These are phyloP conservation scores for Rhodotorula sp. DNA, from an alignment of 1,284 basidiomycete genomes.

Conservation along the genomic window DNA sequence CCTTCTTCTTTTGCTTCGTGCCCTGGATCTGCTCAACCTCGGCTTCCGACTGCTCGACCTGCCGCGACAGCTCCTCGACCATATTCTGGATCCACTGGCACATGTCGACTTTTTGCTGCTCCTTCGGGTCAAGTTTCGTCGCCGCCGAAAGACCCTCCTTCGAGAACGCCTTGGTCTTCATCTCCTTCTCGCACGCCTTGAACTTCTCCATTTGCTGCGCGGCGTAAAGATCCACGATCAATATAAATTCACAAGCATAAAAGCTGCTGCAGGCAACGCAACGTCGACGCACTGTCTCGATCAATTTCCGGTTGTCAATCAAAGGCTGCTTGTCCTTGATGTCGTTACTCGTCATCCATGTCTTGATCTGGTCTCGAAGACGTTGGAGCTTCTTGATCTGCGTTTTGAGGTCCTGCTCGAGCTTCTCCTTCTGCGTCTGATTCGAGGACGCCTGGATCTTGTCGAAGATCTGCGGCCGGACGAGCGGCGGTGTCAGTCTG, in stretches of 20 bases:
- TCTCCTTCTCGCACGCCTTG: slow-evolving; percentile 99
- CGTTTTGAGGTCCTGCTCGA: slow-evolving; percentile 90
- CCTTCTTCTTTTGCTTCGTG: slow-evolving; percentile 77
- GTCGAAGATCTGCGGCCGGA: slow-evolving; percentile 67
- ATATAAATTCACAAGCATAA: no score
- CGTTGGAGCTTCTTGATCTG: slow-evolving; percentile 99
- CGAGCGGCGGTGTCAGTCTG: not conserved
- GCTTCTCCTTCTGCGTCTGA: slow-evolving; percentile 94
- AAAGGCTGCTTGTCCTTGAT: slow-evolving; percentile 98
- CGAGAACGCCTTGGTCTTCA: slow-evolving; percentile 99
- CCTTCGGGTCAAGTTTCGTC: slow-evolving; percentile 90
- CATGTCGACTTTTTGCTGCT: slow-evolving; percentile 91
- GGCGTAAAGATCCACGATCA: not conserved
- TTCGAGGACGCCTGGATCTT: slow-evolving; percentile 90
- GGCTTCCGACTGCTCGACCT: slow-evolving; percentile 91
- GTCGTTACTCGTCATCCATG: slow-evolving; percentile 96
- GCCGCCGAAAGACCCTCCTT: slow-evolving; percentile 97
- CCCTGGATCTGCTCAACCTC: slow-evolving; percentile 89
- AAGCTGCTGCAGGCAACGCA: not conserved
- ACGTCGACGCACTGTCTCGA: slow-evolving; percentile 80
- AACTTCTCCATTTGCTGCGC: slow-evolving; percentile 99
- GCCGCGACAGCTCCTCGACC: slow-evolving; percentile 89
- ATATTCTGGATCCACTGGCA: slow-evolving; percentile 79
- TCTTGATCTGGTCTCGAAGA: slow-evolving; percentile 97
- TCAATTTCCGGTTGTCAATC: slow-evolving; percentile 89